A percentile compares a stretch with the other conserved stretches of the same genome.
phyloP scores from a whole-genome alignment of 805 yeast genomes.

The Pichia manshurica region DNA sequence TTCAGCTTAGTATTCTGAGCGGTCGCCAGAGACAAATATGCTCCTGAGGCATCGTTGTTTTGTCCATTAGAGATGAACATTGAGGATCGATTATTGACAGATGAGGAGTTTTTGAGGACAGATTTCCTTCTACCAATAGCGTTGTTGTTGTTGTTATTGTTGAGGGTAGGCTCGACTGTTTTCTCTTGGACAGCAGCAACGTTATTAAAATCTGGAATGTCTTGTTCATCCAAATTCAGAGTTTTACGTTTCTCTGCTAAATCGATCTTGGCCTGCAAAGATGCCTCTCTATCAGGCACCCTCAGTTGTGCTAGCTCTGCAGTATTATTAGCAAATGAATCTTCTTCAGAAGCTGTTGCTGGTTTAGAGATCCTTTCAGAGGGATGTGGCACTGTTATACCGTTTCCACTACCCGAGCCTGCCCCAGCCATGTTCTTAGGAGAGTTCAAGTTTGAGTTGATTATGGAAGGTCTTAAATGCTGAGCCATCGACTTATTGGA shows the following conservation, averaged over 20 bases:
- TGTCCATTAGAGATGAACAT: constrained; percentile 17
- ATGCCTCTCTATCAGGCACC: constrained; percentile 31
- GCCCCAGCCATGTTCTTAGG: background rate
- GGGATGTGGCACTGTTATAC: constrained; percentile 3
- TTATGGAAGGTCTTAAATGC: constrained; percentile 34
- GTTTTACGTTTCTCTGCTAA: constrained; percentile 3
- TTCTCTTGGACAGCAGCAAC: too few species aligned
- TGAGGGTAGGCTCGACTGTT: background rate
- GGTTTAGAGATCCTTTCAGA: background rate
- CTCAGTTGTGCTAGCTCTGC: constrained; percentile 10
- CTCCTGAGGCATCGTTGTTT: constrained; percentile 42
- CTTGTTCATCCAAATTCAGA: background rate
- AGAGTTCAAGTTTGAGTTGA: too few species aligned
- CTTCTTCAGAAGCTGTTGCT: background rate
- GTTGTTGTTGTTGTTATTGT: background rate
- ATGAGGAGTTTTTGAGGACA: constrained; percentile 39
- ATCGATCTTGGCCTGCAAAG: constrained; percentile 13
- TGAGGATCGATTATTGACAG: constrained; percentile 14
- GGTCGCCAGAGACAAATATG: constrained; percentile 63
- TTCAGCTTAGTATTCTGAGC: constrained; percentile 76
- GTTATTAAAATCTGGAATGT: background rate
- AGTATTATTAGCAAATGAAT: background rate
- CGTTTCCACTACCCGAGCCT: background rate
- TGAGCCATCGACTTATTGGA: constrained; percentile 36
- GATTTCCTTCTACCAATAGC: constrained; percentile 34